phyloP scores from a whole-genome alignment of 176 grass and related monocot genomes.

The Carex kokanica region DNA sequence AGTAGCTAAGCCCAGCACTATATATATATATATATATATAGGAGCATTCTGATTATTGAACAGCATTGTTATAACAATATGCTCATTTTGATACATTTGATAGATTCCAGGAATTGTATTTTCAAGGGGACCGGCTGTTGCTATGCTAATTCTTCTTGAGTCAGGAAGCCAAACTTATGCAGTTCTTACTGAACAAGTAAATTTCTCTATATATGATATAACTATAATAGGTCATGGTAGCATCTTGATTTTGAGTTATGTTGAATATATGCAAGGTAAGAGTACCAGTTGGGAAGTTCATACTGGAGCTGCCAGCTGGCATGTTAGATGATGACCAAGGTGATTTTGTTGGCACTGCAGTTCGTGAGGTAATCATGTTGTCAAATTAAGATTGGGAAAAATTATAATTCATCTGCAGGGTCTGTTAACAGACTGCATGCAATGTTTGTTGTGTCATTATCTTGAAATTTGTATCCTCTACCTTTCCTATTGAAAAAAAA shows the following conservation, averaged over 20 bases:
- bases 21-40: not conserved
- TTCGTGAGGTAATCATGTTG: conserved; percentile 63
- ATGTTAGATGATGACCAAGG: conserved; percentile 91
- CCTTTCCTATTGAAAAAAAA: not conserved
- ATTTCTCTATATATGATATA: not conserved
- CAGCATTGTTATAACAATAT: not conserved
- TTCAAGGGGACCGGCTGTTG: conserved; percentile 80
- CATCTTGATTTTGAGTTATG: not conserved
- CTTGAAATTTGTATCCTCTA: not conserved
- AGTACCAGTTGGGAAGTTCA: conserved; percentile 73
- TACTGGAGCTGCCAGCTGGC: conserved; percentile 85
- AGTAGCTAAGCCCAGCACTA: no score
- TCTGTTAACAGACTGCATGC: not conserved
- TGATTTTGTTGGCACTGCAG: conserved; percentile 77
- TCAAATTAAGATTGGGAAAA: not conserved
- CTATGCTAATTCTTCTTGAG: conserved; percentile 85
- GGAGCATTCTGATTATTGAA: not conserved
- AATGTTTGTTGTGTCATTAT: not conserved
- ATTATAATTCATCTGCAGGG: not conserved
- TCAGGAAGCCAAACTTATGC: conserved; percentile 59
- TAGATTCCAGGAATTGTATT: conserved; percentile 99
- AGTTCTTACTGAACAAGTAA: conserved; percentile 88
- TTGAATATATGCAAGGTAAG: conserved; percentile 49
- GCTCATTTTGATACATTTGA: not conserved
- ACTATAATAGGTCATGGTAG: not conserved